Percentiles rank a stretch among this genome's conserved stretches.
These are phyloP conservation scores for Botrytis deweyae DNA, from an alignment of 2,329 filamentous ascomycete species.

Conservation along the genomic window DNA sequence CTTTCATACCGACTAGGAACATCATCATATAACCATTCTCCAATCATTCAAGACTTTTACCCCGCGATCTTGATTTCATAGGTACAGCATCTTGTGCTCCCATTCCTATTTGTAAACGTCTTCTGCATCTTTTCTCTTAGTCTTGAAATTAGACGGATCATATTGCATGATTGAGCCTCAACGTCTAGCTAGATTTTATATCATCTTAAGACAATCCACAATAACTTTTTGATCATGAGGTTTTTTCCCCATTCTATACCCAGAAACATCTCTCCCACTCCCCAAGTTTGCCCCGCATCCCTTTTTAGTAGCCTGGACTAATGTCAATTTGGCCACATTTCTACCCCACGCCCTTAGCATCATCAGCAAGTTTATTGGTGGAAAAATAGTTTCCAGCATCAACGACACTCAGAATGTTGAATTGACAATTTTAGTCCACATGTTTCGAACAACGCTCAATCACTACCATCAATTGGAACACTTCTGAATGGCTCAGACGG, in stretches of 20 bases:
- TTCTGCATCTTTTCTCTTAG: not conserved
- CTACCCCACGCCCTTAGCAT: conserved; percentile 21
- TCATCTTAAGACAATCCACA: not conserved
- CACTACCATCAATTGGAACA: not conserved
- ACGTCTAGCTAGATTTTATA: not conserved
- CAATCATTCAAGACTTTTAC: not conserved
- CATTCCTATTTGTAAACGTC: not conserved
- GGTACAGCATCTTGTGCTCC: conserved; percentile 13
- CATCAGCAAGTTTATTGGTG: conserved; percentile 2
- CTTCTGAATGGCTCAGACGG: not conserved
- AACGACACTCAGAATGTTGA: conserved; percentile 4
- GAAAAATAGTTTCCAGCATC: conserved; percentile 16
- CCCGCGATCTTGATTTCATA: conserved; percentile 15
- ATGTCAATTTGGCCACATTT: not conserved
- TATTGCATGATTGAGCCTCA: conserved; percentile 2
- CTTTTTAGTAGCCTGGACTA: not conserved
- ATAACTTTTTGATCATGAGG: conserved; percentile 4
- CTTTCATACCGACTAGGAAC: not conserved
- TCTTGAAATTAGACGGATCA: not conserved
- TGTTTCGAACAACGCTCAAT: not conserved
- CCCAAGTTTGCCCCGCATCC: conserved; percentile 10
- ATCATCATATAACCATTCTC: not conserved
- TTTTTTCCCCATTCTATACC: not conserved
- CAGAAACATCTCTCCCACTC: conserved; percentile 4
- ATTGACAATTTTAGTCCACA: not conserved